Evolutionary conservation across 1,284 basidiomycete species (phyloP).

Genomic region (Paramarasmius palmivorus): DNA sequence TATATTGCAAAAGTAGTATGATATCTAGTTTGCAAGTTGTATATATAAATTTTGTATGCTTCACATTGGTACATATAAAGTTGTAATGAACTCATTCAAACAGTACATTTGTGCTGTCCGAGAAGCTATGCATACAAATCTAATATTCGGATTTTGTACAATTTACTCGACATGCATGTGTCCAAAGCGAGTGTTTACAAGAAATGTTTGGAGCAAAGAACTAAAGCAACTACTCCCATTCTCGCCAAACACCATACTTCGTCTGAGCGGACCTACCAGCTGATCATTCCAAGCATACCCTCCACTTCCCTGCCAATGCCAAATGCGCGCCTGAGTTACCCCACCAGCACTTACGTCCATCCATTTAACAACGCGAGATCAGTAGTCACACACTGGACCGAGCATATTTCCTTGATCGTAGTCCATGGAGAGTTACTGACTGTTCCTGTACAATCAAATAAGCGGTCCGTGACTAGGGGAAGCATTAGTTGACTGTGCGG

Average conservation of each 20-base stretch:
- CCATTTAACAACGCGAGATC: slow-evolving; percentile 55
- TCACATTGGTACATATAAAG: not conserved
- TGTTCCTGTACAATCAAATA: slow-evolving; percentile 50
- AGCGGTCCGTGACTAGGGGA: not conserved
- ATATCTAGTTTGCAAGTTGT: not conserved
- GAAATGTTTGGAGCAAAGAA: no score
- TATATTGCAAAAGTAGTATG: not conserved
- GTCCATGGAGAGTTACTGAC: slow-evolving; percentile 42
- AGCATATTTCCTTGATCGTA: slow-evolving; percentile 62
- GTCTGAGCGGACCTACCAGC: not conserved
- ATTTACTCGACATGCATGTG: no score
- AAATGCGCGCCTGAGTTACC: not conserved
- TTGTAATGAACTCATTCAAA: slow-evolving; percentile 1
- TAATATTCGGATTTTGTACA: no score
- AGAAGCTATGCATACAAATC: no score
- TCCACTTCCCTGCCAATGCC: not conserved
- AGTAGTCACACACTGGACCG: slow-evolving; percentile 66
- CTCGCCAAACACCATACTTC: not conserved
- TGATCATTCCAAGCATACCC: not conserved
- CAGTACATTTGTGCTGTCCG: no score
- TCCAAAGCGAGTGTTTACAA: no score
- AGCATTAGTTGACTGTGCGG: not conserved
- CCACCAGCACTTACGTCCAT: not conserved
- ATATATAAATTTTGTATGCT: not conserved
- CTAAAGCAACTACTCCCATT: no score